Evolutionary conservation across 2,329 filamentous ascomycete genomes (phyloP), one percentile per base, ranked within the genome.

Genomic region (Paecilomyces dactylethromorphus): DNA sequence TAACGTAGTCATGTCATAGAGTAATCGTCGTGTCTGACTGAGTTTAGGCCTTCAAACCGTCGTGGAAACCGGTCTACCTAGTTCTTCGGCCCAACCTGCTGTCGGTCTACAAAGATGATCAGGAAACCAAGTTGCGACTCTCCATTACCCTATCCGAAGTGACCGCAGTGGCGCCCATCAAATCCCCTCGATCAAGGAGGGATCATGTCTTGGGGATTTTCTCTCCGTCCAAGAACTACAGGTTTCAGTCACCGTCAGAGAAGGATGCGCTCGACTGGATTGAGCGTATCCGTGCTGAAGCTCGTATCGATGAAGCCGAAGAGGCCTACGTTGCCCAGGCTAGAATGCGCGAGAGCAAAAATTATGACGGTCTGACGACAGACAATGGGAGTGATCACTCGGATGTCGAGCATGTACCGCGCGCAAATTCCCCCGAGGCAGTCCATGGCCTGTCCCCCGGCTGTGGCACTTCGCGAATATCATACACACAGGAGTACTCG

Each of bases 161-260:
- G 60, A 97, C 92, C 2, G 92, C 94, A 7, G 91, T 96, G 52
- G 90, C 92, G 1, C 85, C 90, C 60, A 87, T 97, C 63, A 92
- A 90, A 68, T 92, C 96, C 67, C 89, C 91, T 8, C 96, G 96
- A 74, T 87, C 92, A 61, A 92, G 90, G 71, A 88, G 90, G 59
- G 84, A 91, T 56, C 87, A 96, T 71, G 85, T 97, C 61, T 97
- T 99, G 71, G 94, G 90, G 21, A 83, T 97, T 53, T 99, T 96
- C 76, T 93, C 92, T 0, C 90, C 92, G 0, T 89, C 92, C 15
- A 88, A 89, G 64, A 97, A 97, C 76, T 96, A 89, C 76, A 92
- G 97, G 69, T 86, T 99, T 60, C 89, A 96, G 73, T 92, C 91
- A 0, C 72, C 81, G 32, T 88, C 84, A 3, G 83, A 86, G 55